phyloP scores from a whole-genome alignment of 1,284 basidiomycete genomes.

The Athelia sp. region DNA sequence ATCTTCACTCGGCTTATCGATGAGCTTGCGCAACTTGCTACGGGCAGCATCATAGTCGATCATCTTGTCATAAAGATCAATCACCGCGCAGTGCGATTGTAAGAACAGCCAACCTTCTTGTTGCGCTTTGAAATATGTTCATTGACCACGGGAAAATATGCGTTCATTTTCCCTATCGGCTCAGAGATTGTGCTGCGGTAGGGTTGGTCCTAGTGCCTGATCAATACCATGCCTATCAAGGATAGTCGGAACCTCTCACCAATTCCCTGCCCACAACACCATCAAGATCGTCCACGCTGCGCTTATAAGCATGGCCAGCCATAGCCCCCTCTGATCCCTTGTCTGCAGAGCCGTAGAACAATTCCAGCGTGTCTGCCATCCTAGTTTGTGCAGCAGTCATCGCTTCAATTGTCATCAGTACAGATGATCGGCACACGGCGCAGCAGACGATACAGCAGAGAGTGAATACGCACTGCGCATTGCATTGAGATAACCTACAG shows the following conservation, averaged over 20 bases:
- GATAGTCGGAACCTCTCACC: constrained; percentile 38
- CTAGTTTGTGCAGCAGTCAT: constrained; percentile 93
- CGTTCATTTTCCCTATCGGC: constrained; percentile 93
- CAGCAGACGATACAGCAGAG: not conserved
- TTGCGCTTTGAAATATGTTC: constrained; percentile 92
- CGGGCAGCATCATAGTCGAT: constrained; percentile 95
- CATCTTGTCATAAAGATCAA: constrained; percentile 44
- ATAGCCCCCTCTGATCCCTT: constrained; percentile 88
- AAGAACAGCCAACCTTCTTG: constrained; percentile 72
- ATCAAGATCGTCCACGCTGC: constrained; percentile 93
- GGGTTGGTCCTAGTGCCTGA: constrained; percentile 71
- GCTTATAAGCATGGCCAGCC: constrained; percentile 95
- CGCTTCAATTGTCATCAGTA: constrained; percentile 36
- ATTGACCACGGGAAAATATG: constrained; percentile 93
- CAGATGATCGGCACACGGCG: not conserved
- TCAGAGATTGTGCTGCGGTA: constrained; percentile 95
- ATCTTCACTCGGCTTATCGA: constrained; percentile 94
- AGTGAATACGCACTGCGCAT: constrained; percentile 67
- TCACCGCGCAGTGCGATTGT: not conserved
- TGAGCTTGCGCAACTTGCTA: constrained; percentile 82
- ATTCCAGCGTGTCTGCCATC: constrained; percentile 90
- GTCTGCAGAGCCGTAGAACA: constrained; percentile 89
- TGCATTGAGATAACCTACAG: constrained; percentile 92
- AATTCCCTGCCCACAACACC: constrained; percentile 81
- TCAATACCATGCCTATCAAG: constrained; percentile 3